Percentiles rank a stretch among this genome's conserved stretches.
phyloP scores from a whole-genome alignment of 331 rosid genomes.

The Rosa hybrid region DNA sequence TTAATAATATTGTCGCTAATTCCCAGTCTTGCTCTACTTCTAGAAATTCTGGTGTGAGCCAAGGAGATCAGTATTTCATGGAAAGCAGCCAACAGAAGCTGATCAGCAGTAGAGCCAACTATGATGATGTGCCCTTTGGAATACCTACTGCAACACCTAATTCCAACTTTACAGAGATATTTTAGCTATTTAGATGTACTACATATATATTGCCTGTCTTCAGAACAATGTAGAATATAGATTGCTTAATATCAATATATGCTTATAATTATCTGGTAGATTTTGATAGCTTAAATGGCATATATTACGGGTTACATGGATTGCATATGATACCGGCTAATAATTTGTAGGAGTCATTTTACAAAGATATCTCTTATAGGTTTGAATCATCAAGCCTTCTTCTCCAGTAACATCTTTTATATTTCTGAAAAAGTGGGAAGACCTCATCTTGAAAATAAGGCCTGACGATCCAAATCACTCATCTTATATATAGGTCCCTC shows the following conservation, averaged over 20 bases:
- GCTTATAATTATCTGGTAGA: not conserved
- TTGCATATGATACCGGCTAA: too few species aligned
- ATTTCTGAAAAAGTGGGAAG: too few species aligned
- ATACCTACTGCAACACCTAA: not conserved
- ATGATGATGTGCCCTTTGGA: slow-evolving; percentile 1
- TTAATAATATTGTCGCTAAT: not conserved
- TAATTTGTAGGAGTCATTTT: too few species aligned
- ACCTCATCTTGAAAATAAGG: too few species aligned
- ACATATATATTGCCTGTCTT: not conserved
- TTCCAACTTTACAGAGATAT: not conserved
- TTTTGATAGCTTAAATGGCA: not conserved
- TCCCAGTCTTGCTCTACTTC: slow-evolving; percentile 7
- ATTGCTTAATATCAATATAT: not conserved
- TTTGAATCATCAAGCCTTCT: too few species aligned
- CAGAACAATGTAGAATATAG: not conserved
- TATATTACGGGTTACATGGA: not conserved
- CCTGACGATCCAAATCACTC: too few species aligned
- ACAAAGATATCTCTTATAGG: too few species aligned
- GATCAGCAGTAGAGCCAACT: not conserved
- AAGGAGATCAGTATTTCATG: not conserved
- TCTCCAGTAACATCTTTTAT: too few species aligned
- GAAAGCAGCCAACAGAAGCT: not conserved
- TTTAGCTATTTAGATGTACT: not conserved
- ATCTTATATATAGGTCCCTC: too few species aligned
- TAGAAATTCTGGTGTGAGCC: not conserved